Base-by-base conservation (phyloP, 1,284 basidiomycete species). In the Heterobasidion occidentale region DNA sequence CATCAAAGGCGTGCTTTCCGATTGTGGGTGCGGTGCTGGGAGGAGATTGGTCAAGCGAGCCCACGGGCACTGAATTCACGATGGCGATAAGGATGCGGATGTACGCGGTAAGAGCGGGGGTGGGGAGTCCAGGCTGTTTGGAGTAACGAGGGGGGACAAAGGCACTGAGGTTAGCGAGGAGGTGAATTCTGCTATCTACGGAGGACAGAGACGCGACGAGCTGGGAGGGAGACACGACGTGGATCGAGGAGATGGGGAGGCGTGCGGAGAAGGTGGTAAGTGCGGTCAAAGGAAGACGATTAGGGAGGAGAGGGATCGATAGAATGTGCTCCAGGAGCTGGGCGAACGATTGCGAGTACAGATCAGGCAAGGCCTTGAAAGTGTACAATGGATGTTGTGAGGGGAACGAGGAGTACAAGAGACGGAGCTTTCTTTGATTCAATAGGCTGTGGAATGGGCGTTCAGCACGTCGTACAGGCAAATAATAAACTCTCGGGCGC, bases 81-180 rank as follows among this genome's bases (percentile, higher is more conserved):
- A 89, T 64, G 0, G 67, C 59, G 7, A 77, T 70, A 9, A 82
- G 71, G 17, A 90, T 72, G 7, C 70, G 67, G 20, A 91, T 67
- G 59, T 88, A 88, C 1, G 74, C 70, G 4, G 67, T 67, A n/a
- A 90, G 65, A 2, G 80, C 72, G 1, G 72, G 59, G 0, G 71
- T 64, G 1, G 75, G 68, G 7, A 86, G 68, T 6, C 27, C 27
- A 27, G 27, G 27, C 27, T 27, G 27, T 5, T 68, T 68, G 9
- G 72, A 60, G 63, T 87, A 82, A 53, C 81, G 76, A 3, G 83
- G 78, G 0, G 80, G 73, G 9, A 77, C 74, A 64, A 91, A 86
- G 7, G 78, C 76, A 46, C 80, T 68, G 5, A 90, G 69, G 63
- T 88, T 90, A 1, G 87, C 81, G 12, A 88, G 64, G 3, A 91